Conservation (phyloP, 2,329 filamentous ascomycete genomes). For the Diaporthe vaccinii region DNA sequence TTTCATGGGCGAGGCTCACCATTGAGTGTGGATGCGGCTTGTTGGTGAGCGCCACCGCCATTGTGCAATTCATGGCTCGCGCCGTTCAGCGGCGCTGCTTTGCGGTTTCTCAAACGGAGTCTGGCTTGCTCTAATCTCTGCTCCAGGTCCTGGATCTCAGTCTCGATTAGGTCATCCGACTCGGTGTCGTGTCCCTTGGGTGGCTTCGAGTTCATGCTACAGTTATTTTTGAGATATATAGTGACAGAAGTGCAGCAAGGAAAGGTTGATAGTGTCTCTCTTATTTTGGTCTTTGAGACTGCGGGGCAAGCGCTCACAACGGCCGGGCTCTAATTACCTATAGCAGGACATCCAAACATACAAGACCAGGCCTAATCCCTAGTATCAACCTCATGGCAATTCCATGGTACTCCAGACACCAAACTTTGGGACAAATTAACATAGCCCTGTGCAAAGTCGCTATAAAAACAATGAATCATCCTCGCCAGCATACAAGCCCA, state of each 20-base stretch:
- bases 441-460: slow-evolving; percentile 37
- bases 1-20: neutral
- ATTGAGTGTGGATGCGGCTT: slow-evolving; percentile 35
- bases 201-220: slow-evolving; percentile 30
- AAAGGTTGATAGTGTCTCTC: slow-evolving; percentile 28
- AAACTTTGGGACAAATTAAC: slow-evolving; percentile 38
- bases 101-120: slow-evolving; percentile 57
- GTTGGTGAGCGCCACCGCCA: slow-evolving; percentile 42
- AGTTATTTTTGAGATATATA: neutral
- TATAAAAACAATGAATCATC: slow-evolving; percentile 37
- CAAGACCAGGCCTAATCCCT: slow-evolving; percentile 8
- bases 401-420: slow-evolving; percentile 41
- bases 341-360: slow-evolving; percentile 32
- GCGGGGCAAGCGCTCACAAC: slow-evolving; percentile 39
- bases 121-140: slow-evolving; percentile 56
- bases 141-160: slow-evolving; percentile 73
- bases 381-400: neutral
- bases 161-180: slow-evolving; percentile 48
- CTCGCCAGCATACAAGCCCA: slow-evolving; percentile 31
- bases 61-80: slow-evolving; percentile 42
- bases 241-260: neutral
- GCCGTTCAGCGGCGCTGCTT: slow-evolving; percentile 44
- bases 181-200: neutral
- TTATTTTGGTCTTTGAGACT: slow-evolving; percentile 37
- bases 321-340: slow-evolving; percentile 33